These are phyloP conservation scores for Collybiopsis luxurians DNA, from an alignment of 768 basidiomycete genomes.

Conservation along the genomic window DNA sequence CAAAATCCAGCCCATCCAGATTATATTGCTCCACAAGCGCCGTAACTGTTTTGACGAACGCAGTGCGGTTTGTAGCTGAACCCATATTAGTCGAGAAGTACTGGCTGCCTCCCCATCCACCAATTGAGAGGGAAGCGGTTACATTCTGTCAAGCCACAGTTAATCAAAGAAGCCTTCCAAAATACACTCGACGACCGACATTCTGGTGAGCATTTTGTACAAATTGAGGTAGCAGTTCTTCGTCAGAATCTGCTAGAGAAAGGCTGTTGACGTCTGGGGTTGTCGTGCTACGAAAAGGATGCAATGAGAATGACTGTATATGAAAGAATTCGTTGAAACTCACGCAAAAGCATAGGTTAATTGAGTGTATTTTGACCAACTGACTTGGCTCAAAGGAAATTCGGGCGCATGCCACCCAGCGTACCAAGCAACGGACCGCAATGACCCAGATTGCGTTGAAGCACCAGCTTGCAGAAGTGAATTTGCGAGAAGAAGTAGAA, in stretches of 20 bases:
- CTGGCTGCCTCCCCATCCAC: slow-evolving; percentile 66
- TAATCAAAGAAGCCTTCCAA: slow-evolving; percentile 20
- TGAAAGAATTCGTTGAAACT: slow-evolving; percentile 20
- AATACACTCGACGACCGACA: slow-evolving; percentile 28
- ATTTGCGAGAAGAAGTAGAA: neutral
- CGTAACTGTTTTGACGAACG: slow-evolving; percentile 60
- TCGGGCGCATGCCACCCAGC: slow-evolving; percentile 42
- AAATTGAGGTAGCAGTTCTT: slow-evolving; percentile 49
- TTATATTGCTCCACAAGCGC: slow-evolving; percentile 45
- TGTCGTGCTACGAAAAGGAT: slow-evolving; percentile 28
- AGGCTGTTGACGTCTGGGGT: slow-evolving; percentile 35
- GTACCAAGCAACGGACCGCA: slow-evolving; percentile 32
- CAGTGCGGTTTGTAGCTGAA: slow-evolving; percentile 52
- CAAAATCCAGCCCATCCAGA: slow-evolving; percentile 56
- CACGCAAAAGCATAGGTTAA: slow-evolving; percentile 64
- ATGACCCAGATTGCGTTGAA: neutral
- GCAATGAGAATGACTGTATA: no score
- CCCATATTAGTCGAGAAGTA: slow-evolving; percentile 65
- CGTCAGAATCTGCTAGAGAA: slow-evolving; percentile 40
- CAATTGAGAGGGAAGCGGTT: slow-evolving; percentile 56
- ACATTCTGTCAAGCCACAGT: slow-evolving; percentile 40
- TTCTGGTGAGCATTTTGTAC: slow-evolving; percentile 44
- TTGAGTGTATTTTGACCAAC: slow-evolving; percentile 51
- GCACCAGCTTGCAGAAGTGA: neutral
- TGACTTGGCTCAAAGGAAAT: slow-evolving; percentile 41